phyloP scores from a whole-genome alignment of 2,329 filamentous ascomycete species.

The Cladosporium sp. region DNA sequence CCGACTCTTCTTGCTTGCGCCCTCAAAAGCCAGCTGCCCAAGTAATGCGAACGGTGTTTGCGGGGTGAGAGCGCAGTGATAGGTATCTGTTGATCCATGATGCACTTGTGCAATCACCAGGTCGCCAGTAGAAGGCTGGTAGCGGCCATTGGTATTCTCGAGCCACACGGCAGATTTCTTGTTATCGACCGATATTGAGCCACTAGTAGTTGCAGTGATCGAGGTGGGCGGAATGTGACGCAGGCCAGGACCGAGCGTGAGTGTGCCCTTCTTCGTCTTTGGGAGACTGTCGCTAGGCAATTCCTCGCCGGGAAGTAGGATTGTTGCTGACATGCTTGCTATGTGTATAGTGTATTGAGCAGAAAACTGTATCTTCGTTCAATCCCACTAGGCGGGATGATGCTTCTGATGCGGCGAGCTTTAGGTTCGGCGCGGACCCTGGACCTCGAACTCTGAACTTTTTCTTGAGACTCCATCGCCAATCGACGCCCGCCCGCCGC shows the following conservation, averaged over 20 bases:
- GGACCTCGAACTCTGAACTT: not conserved
- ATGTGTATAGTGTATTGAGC: not conserved
- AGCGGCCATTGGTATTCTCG: constrained; percentile 65
- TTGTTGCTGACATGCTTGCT: constrained; percentile 22
- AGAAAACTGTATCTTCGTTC: no score
- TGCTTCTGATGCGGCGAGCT: not conserved
- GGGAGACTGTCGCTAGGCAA: constrained; percentile 63
- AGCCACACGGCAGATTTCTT: constrained; percentile 74
- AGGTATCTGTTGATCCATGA: constrained; percentile 68
- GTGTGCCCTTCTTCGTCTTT: constrained; percentile 55
- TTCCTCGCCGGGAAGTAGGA: constrained; percentile 77
- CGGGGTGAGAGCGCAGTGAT: constrained; percentile 68
- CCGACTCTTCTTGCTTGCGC: constrained; percentile 83
- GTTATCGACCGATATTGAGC: constrained; percentile 60
- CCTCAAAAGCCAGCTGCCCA: constrained; percentile 86
- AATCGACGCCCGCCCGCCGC: not conserved
- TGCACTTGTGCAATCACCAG: constrained; percentile 82
- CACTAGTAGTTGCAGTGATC: constrained; percentile 62
- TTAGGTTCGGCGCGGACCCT: not conserved
- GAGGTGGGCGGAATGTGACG: constrained; percentile 72
- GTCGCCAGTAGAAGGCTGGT: constrained; percentile 72
- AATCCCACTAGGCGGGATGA: no score
- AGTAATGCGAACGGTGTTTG: constrained; percentile 60
- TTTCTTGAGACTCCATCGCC: not conserved
- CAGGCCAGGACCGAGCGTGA: constrained; percentile 78